Base-by-base conservation (phyloP, 2,329 filamentous ascomycete genomes). In the Monilinia polystroma region DNA sequence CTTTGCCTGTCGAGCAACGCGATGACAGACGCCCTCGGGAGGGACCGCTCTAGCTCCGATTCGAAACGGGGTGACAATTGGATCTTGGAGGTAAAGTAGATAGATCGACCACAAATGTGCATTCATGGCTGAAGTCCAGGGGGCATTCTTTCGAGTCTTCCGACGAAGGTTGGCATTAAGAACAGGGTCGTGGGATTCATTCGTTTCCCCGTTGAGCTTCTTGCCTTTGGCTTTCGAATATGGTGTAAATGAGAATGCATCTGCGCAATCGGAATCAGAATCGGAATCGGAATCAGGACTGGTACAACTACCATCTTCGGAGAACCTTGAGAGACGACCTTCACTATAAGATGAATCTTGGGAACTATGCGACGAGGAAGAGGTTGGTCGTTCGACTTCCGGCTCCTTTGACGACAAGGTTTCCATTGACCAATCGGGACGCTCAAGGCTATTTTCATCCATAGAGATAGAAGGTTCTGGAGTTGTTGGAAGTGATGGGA, bases 51-150 rank as follows among this genome's bases (percentile, higher is more conserved):
- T 87, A 72, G 86, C 87, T 68, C 86, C 84, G 66, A 88, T 81
- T 63, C 85, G 83, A 69, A 90, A 86, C 0, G 87, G 87, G 1
- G 87, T 90, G 3, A 89, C 86, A 59, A 85, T 86, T 56, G 87
- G 87, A 71, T 90, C 87, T 74, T 88, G 85, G 52, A 90, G 78
- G 72, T 90, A 90, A 63, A 87, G 78, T 67, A 84, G 78, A 73
- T 89, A 90, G 1, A 85, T 88, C 6, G 84, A 81, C 87, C 87
- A 90, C 12, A 90, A 77, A 72, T 90, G 87, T 16, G 84, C 79
- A 77, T 81, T 86, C 85, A 90, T 89, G 23, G 85, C 82, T 68
- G 83, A 84, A 5, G 86, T 88, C 87, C 87, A 90, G 0, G 81
- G 82, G 0, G 84, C 84, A 74, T 83, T 69, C 14, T 71, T 74